These are phyloP conservation scores for Coemansia sp. DNA, from an alignment of 192 early-diverging fungal genomes.

Conservation along the genomic window DNA sequence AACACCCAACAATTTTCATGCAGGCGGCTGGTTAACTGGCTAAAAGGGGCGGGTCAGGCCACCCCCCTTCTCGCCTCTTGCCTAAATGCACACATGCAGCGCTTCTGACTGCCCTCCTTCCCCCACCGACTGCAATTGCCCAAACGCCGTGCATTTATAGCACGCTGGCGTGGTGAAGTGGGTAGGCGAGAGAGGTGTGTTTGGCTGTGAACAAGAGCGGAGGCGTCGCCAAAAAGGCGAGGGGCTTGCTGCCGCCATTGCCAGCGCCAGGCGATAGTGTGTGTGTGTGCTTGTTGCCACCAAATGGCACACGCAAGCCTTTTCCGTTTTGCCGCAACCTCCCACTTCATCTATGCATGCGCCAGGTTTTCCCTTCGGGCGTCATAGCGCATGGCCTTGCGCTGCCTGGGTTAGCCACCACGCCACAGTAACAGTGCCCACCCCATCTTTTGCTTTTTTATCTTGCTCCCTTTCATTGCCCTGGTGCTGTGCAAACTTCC, in stretches of 20 bases:
- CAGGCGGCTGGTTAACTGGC: neutral
- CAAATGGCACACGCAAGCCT: conserved; percentile 3
- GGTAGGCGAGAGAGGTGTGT: neutral
- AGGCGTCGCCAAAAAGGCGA: neutral
- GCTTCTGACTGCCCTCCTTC: conserved; percentile 1
- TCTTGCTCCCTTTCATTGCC: neutral
- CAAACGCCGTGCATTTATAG: conserved; percentile 1
- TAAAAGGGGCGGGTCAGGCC: neutral
- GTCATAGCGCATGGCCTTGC: conserved; percentile 15
- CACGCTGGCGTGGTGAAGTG: neutral
- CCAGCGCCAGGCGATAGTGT: neutral
- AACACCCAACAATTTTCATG: conserved; percentile 1
- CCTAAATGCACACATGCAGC: neutral
- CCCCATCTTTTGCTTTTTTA: neutral
- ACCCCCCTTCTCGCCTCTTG: neutral
- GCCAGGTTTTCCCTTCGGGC: neutral
- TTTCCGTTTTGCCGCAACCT: neutral
- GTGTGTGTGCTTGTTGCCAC: neutral
- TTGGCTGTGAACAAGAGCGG: neutral
- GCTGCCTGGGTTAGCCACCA: conserved; percentile 1
- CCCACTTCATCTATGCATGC: conserved; percentile 16
- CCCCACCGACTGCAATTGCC: conserved; percentile 1
- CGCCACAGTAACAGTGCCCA: conserved; percentile 11
- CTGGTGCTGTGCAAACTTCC: neutral
- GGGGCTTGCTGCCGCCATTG: neutral